phyloP scores from a whole-genome alignment of 495 filamentous ascomycete species.

The Penicillium argentinense region DNA sequence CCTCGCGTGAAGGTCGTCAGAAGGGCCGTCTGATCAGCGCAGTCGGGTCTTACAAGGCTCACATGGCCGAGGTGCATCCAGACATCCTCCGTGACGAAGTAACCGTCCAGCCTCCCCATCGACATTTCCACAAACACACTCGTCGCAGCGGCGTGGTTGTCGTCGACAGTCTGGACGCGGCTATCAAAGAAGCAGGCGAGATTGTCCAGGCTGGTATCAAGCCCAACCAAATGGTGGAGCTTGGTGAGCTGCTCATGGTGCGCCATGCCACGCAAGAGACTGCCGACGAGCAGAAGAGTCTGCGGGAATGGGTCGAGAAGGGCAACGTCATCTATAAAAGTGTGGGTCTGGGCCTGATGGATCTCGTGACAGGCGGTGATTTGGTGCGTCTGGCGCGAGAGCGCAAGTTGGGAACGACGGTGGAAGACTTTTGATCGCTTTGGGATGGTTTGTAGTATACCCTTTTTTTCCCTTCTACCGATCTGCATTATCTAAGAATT shows the following conservation, averaged over 20 bases:
- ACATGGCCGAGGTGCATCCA: slow-evolving; percentile 84
- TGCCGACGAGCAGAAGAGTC: slow-evolving; percentile 50
- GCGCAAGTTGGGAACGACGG: slow-evolving; percentile 67
- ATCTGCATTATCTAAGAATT: no score
- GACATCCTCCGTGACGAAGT: slow-evolving; percentile 73
- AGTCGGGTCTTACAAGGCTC: slow-evolving; percentile 78
- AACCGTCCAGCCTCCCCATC: slow-evolving; percentile 43
- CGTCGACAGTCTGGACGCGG: slow-evolving; percentile 79
- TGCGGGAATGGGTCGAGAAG: slow-evolving; percentile 68
- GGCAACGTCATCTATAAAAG: slow-evolving; percentile 71
- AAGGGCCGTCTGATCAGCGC: slow-evolving; percentile 78
- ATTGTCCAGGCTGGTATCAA: slow-evolving; percentile 74
- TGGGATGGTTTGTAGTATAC: slow-evolving; percentile 14
- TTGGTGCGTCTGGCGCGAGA: slow-evolving; percentile 71
- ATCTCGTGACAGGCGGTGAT: slow-evolving; percentile 67
- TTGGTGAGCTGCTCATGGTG: slow-evolving; percentile 81
- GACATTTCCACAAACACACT: slow-evolving; percentile 72
- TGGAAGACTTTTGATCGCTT: slow-evolving; percentile 53
- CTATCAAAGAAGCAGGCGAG: slow-evolving; percentile 85
- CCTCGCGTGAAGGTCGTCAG: slow-evolving; percentile 63
- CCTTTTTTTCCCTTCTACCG: slow-evolving; percentile 6
- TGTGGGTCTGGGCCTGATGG: slow-evolving; percentile 49
- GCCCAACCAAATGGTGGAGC: slow-evolving; percentile 75
- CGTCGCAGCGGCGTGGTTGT: slow-evolving; percentile 72
- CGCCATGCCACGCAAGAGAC: slow-evolving; percentile 46